Conservation (phyloP, 2,329 filamentous ascomycete species). For the Alternaria sp. region DNA sequence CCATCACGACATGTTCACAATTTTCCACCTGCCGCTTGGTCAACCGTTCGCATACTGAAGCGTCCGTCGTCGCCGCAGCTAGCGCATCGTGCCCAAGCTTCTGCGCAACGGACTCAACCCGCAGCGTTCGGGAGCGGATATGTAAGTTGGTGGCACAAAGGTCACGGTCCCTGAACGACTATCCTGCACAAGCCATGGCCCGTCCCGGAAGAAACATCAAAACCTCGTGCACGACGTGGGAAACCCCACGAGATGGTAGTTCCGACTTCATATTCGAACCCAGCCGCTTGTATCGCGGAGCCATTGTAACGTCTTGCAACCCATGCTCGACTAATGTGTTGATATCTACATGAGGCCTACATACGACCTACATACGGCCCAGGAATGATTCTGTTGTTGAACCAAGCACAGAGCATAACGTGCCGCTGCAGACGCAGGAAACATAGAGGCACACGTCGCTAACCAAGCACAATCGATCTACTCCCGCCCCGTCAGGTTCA, state of each 20-base stretch:
- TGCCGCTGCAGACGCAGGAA: conserved; percentile 14
- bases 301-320: conserved; percentile 29
- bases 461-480: conserved; percentile 11
- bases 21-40: conserved; percentile 3
- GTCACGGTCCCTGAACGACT: conserved; percentile 32
- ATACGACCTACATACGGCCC: conserved; percentile 8
- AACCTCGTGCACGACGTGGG: conserved; percentile 30
- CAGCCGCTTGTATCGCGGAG: conserved; percentile 21
- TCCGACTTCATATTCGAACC: conserved; percentile 33
- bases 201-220: conserved; percentile 27
- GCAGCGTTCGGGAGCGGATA: conserved; percentile 25
- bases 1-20: conserved; percentile 11
- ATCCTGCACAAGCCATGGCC: conserved; percentile 27
- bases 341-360: neutral
- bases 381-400: conserved; percentile 25
- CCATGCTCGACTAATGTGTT: conserved; percentile 15
- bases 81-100: conserved; percentile 20
- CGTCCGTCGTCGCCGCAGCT: neutral
- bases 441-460: conserved; percentile 9
- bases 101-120: conserved; percentile 22
- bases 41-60: conserved; percentile 15
- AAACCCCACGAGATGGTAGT: conserved; percentile 35
- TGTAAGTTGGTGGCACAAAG: conserved; percentile 35
- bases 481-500: conserved; percentile 17
- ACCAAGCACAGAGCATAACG: conserved; percentile 26